Evolutionary conservation across 2,329 filamentous ascomycete species (phyloP), one percentile per base, ranked within the genome.

Genomic region (Periglandula ipomoeae): DNA sequence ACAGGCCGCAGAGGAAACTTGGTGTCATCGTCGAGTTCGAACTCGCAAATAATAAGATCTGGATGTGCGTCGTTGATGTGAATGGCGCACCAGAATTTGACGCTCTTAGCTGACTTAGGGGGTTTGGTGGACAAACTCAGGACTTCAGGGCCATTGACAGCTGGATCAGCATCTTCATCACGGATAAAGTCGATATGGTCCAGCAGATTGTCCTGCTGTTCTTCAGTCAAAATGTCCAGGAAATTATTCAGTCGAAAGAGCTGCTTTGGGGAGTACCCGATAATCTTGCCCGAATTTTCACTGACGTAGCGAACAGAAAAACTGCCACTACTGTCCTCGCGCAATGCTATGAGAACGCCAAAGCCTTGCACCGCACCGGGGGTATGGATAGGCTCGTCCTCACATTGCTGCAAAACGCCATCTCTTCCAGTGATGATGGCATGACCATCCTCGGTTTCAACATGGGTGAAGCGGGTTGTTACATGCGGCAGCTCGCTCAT

Each of bases 301-400:
- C 86, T 94, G 8, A 82, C 86, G 26, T 88, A 77, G 15, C 85
- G 79, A 11, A 90, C 85, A 1, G 79, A 62, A 10, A 93, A 75
- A 35, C 77, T 79, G 3, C 84, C 84, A 34, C 85, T 82, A 0
- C 68, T 61, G 47, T 87, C 81, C 61, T 90, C 85, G 47, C 82
- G 78, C 19, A 95, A 65, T 0, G 84, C 88, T 27, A 95, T 59
- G 22, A 95, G 70, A 4, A 87, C 72, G 1, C 89, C 89, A 56
- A 95, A 95, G 1, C 79, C 75, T 62, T 95, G 89, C 1, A 90
- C 69, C 1, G 87, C 86, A 30, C 89, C 89, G 1, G 89, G 89
- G 1, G 89, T 84, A 55, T 91, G 88, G 23, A 95, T 95, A 0
- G 89, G 89, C 59, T 95, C 89, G 59, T 95, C 89, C 64, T 95